phyloP scores from a whole-genome alignment of 768 basidiomycete species.

The Boletus bicolor region DNA sequence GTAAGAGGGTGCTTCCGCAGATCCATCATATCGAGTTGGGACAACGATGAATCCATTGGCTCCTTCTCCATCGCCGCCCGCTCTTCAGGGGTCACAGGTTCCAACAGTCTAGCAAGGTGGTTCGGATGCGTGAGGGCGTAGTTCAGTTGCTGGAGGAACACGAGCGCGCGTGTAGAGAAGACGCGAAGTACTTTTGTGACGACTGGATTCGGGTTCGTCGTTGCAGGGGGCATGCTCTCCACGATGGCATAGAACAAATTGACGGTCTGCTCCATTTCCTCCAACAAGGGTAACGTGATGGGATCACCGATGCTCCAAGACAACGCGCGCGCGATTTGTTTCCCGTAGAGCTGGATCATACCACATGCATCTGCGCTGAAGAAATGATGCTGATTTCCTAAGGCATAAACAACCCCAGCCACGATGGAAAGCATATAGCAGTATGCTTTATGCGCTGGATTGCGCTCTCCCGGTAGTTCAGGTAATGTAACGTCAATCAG shows the following conservation, averaged over 20 bases:
- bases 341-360: conserved; percentile 79
- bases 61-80: conserved; percentile 67
- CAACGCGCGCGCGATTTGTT: conserved; percentile 72
- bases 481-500: conserved; percentile 62
- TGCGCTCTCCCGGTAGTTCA: conserved; percentile 71
- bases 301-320: conserved; percentile 81
- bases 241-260: conserved; percentile 77
- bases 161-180: conserved; percentile 65
- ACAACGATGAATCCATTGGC: conserved; percentile 31
- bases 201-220: conserved; percentile 35
- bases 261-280: conserved; percentile 80
- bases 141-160: conserved; percentile 83
- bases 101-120: conserved; percentile 76
- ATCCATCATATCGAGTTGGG: conserved; percentile 50
- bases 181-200: conserved; percentile 63
- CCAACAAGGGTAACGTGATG: conserved; percentile 71
- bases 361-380: conserved; percentile 85
- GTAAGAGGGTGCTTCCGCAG: conserved; percentile 68
- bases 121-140: conserved; percentile 91
- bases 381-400: conserved; percentile 67
- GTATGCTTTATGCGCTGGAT: conserved; percentile 77
- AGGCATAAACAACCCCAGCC: conserved; percentile 61
- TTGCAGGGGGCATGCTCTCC: conserved; percentile 33
- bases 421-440: conserved; percentile 82
- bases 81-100: conserved; percentile 77